These are phyloP conservation scores for Linnemannia schmuckeri DNA, from an alignment of 192 early-diverging fungal genomes.

Conservation along the genomic window DNA sequence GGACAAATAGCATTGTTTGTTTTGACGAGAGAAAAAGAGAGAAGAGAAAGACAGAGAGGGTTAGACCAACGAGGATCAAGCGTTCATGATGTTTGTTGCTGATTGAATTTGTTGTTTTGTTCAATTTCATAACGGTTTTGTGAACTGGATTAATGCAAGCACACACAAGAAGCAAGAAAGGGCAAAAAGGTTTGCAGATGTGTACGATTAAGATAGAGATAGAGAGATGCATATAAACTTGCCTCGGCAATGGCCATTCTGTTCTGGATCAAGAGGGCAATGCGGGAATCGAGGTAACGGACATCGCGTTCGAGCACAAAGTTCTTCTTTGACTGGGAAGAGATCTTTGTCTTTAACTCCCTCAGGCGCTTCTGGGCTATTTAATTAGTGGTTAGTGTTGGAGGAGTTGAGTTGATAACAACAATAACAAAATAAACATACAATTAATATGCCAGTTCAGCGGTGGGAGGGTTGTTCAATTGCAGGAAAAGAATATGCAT, in stretches of 20 bases:
- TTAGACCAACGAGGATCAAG: conserved; percentile 2
- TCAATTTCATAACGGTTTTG: neutral
- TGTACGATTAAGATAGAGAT: neutral
- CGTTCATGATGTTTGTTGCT: conserved; percentile 26
- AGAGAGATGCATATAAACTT: conserved; percentile 10
- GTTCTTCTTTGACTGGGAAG: conserved; percentile 95
- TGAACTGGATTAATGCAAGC: neutral
- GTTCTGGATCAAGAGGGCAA: conserved; percentile 93
- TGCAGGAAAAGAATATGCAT: too few relatives aligned
- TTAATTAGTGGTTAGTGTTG: neutral
- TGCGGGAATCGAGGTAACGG: conserved; percentile 90
- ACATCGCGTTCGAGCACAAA: conserved; percentile 95
- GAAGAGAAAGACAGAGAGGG: neutral
- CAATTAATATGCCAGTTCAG: neutral
- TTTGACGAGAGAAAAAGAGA: neutral
- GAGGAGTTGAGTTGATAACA: neutral
- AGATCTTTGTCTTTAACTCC: conserved; percentile 90
- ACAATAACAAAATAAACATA: conserved; percentile 23
- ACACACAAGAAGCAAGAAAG: neutral
- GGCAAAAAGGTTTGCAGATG: neutral
- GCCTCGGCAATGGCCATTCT: conserved; percentile 92
- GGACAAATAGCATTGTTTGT: neutral
- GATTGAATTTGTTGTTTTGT: neutral
- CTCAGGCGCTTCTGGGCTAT: conserved; percentile 87
- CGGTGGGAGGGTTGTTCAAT: too few relatives aligned